Percentiles rank a stretch among this genome's conserved stretches.
Evolutionary conservation across 2,329 filamentous ascomycete genomes (phyloP).

Genomic region (Paraphoma chrysanthemicola): DNA sequence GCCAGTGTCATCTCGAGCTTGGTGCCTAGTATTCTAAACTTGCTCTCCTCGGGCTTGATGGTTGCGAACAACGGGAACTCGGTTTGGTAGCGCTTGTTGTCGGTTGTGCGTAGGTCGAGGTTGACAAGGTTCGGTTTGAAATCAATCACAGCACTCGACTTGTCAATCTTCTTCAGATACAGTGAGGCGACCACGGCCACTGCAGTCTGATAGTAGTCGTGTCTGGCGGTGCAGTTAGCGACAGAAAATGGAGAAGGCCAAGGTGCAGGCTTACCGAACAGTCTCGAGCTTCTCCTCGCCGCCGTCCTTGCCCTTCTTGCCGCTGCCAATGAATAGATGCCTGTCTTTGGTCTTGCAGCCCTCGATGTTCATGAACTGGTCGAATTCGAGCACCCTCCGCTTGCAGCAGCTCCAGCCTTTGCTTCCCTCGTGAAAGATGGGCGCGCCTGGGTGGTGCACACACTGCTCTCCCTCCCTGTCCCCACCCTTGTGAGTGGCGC

Average conservation of each 20-base stretch:
- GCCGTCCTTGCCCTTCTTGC: constrained; percentile 70
- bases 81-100: constrained; percentile 81
- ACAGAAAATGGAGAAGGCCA: not conserved
- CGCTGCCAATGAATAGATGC: constrained; percentile 86
- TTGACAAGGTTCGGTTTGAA: constrained; percentile 70
- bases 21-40: constrained; percentile 83
- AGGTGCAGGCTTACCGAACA: constrained; percentile 65
- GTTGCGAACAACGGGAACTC: constrained; percentile 76
- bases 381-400: constrained; percentile 91
- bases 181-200: constrained; percentile 86
- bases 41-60: constrained; percentile 78
- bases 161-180: constrained; percentile 97
- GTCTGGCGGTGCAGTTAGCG: constrained; percentile 53
- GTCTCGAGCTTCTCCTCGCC: constrained; percentile 78
- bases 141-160: constrained; percentile 73
- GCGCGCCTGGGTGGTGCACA: constrained; percentile 84
- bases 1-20: constrained; percentile 83
- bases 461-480: constrained; percentile 74
- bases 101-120: constrained; percentile 85
- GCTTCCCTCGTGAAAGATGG: constrained; percentile 96
- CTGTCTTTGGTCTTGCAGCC: constrained; percentile 83
- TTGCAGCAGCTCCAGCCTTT: constrained; percentile 99
- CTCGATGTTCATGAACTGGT: constrained; percentile 95
- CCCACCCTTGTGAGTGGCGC: constrained; percentile 64
- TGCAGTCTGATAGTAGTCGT: constrained; percentile 95